Evolutionary conservation across 164 flowering plant genomes (phyloP), one percentile per base, ranked within the genome.

Genomic region (Saururus chinensis): DNA sequence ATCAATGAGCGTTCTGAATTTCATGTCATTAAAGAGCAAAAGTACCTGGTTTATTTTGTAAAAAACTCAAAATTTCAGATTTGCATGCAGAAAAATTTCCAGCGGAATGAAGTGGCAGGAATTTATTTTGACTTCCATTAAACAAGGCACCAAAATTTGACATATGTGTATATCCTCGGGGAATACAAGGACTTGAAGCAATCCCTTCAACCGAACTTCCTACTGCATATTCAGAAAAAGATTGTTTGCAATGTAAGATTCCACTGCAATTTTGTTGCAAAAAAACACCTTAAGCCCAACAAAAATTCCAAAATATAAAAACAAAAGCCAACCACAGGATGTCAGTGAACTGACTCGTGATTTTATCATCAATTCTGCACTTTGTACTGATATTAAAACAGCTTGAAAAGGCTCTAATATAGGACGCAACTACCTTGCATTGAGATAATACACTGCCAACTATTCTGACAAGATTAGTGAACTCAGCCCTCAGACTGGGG

Each of bases 51-150:
- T 61, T 66, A 61, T 62, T 70, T 58, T 69, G 71, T 26, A 79
- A 62, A 67, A 76, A 57, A 53, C 61, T 22, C 57, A 65, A 55
- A 56, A 64, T 77, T 59, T 72, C 77, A 53, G 58, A 65, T 74
- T 71, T 72, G 68, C 85, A 81, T 5, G 78, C 74, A 60, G 85
- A 76, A 72, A 79, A 81, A 70, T 81, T 81, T 42, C 83, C 85
- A 40, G 53, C 64, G 11, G 70, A 59, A 56, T 70, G 35, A 19
- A 64, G 57, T 42, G 64, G 57, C 19, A 52, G 63, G 58, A 57
- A 56, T 37, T 74, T 61, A 25, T 40, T 40, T 45, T 63, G 64
- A 56, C 71, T 70, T 56, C 67, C 53, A 72, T 75, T 65, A n/a
- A 55, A 30, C 20, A 66, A 11, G 53, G 40, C 53, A 30, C 60